Evolutionary conservation across 495 filamentous ascomycete species (phyloP).

Genomic region (Talaromyces wortmannii): DNA sequence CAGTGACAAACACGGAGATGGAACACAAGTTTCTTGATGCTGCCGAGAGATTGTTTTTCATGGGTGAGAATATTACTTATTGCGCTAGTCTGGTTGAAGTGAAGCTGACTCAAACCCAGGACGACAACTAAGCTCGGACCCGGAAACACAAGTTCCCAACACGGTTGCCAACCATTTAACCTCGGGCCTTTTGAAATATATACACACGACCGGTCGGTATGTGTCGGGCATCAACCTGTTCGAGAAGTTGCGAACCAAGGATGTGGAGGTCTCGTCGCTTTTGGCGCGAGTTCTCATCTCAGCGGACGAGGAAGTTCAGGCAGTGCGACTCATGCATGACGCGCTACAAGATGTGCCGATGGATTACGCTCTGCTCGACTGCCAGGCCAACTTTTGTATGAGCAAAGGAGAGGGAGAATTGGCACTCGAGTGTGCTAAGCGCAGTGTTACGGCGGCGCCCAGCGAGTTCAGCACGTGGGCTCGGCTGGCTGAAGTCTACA

Average conservation of each 20-base stretch:
- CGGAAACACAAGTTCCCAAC: slow-evolving; percentile 95
- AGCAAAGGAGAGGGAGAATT: slow-evolving; percentile 79
- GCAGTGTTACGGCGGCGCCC: slow-evolving; percentile 87
- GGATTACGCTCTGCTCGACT: slow-evolving; percentile 91
- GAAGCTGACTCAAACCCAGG: slow-evolving; percentile 44
- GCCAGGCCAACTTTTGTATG: slow-evolving; percentile 87
- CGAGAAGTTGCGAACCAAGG: slow-evolving; percentile 84
- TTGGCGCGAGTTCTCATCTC: slow-evolving; percentile 83
- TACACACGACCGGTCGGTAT: slow-evolving; percentile 90
- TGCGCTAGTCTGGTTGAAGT: neutral
- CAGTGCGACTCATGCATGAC: slow-evolving; percentile 80
- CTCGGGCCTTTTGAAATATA: slow-evolving; percentile 88
- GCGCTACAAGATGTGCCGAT: slow-evolving; percentile 86
- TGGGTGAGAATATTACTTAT: slow-evolving; percentile 56
- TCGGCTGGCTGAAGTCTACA: slow-evolving; percentile 84
- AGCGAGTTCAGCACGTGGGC: slow-evolving; percentile 98
- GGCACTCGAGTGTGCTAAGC: slow-evolving; percentile 88
- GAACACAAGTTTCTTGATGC: slow-evolving; percentile 96
- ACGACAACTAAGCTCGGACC: slow-evolving; percentile 93
- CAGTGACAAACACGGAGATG: slow-evolving; percentile 91
- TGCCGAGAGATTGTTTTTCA: slow-evolving; percentile 90
- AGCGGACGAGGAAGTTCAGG: slow-evolving; percentile 94
- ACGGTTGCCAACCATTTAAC: slow-evolving; percentile 95
- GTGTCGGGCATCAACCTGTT: slow-evolving; percentile 97
- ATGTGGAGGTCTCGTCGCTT: slow-evolving; percentile 89